These are phyloP conservation scores for Fonsecaea multimorphosa DNA, from an alignment of 2,329 filamentous ascomycete genomes.

Conservation along the genomic window DNA sequence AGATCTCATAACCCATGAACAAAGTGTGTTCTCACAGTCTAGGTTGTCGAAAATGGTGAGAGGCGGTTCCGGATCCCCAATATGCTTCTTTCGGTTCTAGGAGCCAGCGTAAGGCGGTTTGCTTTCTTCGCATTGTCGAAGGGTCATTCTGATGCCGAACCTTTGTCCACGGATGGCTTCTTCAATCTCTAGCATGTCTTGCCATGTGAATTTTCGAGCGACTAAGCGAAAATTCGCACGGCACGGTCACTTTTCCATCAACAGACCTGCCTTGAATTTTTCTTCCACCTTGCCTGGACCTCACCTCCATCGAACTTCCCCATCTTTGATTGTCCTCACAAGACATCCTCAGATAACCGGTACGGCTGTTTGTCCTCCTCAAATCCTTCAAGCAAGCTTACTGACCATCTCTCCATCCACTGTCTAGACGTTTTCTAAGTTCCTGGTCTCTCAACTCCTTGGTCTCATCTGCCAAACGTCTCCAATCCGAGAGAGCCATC, in stretches of 20 bases:
- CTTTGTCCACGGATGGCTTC: background rate
- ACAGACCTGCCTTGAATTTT: background rate
- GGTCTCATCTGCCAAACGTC: too few relatives aligned
- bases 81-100: background rate
- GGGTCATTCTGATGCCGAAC: background rate
- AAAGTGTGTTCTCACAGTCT: background rate
- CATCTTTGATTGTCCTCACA: background rate
- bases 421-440: background rate
- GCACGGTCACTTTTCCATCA: background rate
- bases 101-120: background rate
- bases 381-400: background rate
- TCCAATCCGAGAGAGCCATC: too few relatives aligned
- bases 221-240: slow-evolving; percentile 2
- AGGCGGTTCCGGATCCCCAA: background rate
- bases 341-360: background rate
- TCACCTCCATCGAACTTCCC: slow-evolving; percentile 10
- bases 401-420: background rate
- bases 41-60: background rate
- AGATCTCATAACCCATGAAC: background rate
- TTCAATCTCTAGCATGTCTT: background rate
- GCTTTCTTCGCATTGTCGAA: background rate
- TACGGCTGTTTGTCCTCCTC: background rate
- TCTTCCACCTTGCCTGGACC: background rate
- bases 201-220: background rate
- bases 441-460: background rate